Percentiles rank a stretch among this genome's conserved stretches.
Evolutionary conservation across 2,329 filamentous ascomycete genomes (phyloP).

Genomic region (Sporothrix luriei): DNA sequence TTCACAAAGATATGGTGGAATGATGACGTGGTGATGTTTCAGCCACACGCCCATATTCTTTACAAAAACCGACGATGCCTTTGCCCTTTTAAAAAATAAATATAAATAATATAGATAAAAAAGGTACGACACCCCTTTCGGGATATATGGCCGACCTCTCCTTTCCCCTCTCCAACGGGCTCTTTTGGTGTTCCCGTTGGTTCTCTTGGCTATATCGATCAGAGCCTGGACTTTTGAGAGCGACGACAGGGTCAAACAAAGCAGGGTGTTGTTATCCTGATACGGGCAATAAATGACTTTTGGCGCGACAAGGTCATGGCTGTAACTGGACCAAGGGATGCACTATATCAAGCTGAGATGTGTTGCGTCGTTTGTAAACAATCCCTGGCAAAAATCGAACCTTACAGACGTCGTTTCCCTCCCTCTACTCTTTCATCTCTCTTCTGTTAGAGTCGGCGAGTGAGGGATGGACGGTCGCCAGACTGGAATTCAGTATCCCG

Average conservation of each 20-base stretch:
- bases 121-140: not conserved
- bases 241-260: not conserved
- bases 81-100: too few relatives aligned
- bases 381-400: too few relatives aligned
- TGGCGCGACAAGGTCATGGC: not conserved
- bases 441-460: too few relatives aligned
- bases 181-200: not conserved
- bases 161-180: not conserved
- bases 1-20: too few relatives aligned
- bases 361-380: too few relatives aligned
- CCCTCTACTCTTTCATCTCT: too few relatives aligned
- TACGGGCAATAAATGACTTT: not conserved
- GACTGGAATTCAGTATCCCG: not conserved
- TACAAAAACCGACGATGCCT: not conserved
- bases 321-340: not conserved
- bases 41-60: conserved; percentile 7
- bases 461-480: too few relatives aligned
- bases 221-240: not conserved
- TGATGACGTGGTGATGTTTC: not conserved
- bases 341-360: not conserved
- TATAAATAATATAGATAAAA: too few relatives aligned
- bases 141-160: not conserved
- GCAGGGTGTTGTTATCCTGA: not conserved
- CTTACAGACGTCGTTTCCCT: too few relatives aligned
- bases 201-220: not conserved